Evolutionary conservation across 2,329 filamentous ascomycete species (phyloP).

Genomic region (Talaromyces sp.): DNA sequence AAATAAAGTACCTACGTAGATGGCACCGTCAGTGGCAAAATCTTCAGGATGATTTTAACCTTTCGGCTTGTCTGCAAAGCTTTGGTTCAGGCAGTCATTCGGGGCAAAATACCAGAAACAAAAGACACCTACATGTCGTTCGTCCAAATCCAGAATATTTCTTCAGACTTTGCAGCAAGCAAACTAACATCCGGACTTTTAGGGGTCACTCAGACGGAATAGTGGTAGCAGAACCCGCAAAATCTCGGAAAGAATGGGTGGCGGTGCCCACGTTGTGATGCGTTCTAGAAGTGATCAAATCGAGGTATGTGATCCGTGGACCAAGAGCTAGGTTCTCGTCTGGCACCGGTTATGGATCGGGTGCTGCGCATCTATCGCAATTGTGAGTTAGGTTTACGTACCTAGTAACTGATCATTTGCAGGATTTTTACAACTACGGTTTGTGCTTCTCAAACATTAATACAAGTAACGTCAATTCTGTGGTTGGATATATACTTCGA

Average conservation of each 20-base stretch:
- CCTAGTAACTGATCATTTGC: background rate
- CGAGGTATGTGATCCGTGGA: background rate
- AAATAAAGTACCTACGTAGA: background rate
- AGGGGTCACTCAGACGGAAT: background rate
- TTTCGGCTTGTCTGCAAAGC: background rate
- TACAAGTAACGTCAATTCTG: background rate
- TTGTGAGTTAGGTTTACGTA: background rate
- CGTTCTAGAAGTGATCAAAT: constrained; percentile 1
- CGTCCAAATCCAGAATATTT: background rate
- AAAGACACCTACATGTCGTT: background rate
- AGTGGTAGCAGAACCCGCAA: background rate
- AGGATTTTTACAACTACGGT: background rate
- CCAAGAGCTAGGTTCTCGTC: background rate
- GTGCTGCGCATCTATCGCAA: background rate
- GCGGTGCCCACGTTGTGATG: background rate
- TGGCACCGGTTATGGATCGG: background rate
- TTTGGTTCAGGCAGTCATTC: background rate
- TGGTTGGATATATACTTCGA: background rate
- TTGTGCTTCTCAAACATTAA: background rate
- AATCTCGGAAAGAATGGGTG: background rate
- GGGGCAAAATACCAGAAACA: background rate
- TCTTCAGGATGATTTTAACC: background rate
- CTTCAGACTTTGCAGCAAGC: background rate
- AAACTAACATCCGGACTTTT: background rate
- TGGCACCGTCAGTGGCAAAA: background rate